Evolutionary conservation across 31 red algal genomes (phyloP).

Genomic region (Odonthalia washingtoniensis): DNA sequence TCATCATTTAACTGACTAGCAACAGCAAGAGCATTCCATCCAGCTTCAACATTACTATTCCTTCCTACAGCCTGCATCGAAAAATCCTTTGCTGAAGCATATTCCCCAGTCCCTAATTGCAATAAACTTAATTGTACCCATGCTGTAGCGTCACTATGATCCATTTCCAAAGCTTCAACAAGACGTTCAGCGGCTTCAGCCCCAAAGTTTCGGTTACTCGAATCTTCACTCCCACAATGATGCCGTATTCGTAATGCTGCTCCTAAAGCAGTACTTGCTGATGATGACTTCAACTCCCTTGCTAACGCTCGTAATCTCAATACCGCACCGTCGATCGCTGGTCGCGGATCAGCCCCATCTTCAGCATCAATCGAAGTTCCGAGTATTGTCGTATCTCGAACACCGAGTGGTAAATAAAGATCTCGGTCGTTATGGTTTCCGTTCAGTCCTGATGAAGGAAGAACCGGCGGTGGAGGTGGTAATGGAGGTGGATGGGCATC

Average conservation of each 20-base stretch:
- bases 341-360: slow-evolving; percentile 33
- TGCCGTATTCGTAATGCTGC: slow-evolving; percentile 78
- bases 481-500: neutral
- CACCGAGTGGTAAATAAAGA: neutral
- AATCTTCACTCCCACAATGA: slow-evolving; percentile 62
- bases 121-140: slow-evolving; percentile 81
- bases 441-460: neutral
- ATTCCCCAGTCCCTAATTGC: slow-evolving; percentile 83
- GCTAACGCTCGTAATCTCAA: slow-evolving; percentile 64
- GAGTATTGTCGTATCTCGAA: neutral
- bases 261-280: slow-evolving; percentile 67
- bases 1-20: slow-evolving; percentile 72
- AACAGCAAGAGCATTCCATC: slow-evolving; percentile 80
- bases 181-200: slow-evolving; percentile 85
- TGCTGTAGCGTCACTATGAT: slow-evolving; percentile 49
- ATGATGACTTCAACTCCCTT: slow-evolving; percentile 48
- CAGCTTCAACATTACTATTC: slow-evolving; percentile 51
- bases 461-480: neutral
- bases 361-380: neutral
- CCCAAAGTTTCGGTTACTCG: slow-evolving; percentile 78
- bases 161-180: slow-evolving; percentile 78
- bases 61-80: slow-evolving; percentile 59
- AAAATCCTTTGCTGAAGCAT: slow-evolving; percentile 68
- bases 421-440: neutral
- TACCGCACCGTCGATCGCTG: slow-evolving; percentile 68